These are phyloP conservation scores for Austroboletus eburneus DNA, from an alignment of 768 basidiomycete genomes.

Conservation along the genomic window DNA sequence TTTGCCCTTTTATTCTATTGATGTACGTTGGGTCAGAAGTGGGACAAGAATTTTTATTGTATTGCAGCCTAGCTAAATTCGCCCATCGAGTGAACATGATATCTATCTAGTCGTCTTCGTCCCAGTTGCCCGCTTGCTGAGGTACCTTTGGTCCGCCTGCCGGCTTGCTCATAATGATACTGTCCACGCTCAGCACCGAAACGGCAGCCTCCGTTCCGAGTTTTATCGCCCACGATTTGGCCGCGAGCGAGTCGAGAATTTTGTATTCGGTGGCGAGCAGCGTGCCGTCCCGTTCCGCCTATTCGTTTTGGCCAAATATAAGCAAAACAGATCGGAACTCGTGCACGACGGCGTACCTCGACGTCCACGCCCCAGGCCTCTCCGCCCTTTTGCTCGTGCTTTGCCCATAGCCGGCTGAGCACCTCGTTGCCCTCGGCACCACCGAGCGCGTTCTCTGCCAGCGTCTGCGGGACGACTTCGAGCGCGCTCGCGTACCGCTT, in stretches of 20 bases:
- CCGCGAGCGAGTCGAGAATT: conserved; percentile 84
- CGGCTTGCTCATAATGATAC: conserved; percentile 96
- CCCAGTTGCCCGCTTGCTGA: conserved; percentile 86
- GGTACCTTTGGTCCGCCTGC: conserved; percentile 85
- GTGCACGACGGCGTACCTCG: conserved; percentile 51
- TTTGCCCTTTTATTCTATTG: not conserved
- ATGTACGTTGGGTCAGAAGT: conserved; percentile 19
- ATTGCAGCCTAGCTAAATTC: conserved; percentile 19
- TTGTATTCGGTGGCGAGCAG: conserved; percentile 55
- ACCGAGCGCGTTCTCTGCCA: conserved; percentile 93
- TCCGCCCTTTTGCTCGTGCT: conserved; percentile 75
- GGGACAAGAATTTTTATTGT: conserved; percentile 27
- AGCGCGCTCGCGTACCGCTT: conserved; percentile 84
- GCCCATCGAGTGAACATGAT: conserved; percentile 11
- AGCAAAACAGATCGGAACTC: not conserved
- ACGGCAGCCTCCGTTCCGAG: conserved; percentile 91
- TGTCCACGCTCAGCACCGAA: conserved; percentile 90
- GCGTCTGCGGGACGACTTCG: conserved; percentile 87
- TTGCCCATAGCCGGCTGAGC: conserved; percentile 83
- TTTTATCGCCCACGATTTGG: conserved; percentile 85
- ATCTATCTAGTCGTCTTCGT: conserved; percentile 51
- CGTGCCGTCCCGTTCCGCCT: conserved; percentile 81
- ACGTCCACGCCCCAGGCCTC: conserved; percentile 84
- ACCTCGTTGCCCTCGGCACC: conserved; percentile 93
- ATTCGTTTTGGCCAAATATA: conserved; percentile 2